Conservation (phyloP, 352 stramenopile genomes). For the Globisporangium heterothallicum region DNA sequence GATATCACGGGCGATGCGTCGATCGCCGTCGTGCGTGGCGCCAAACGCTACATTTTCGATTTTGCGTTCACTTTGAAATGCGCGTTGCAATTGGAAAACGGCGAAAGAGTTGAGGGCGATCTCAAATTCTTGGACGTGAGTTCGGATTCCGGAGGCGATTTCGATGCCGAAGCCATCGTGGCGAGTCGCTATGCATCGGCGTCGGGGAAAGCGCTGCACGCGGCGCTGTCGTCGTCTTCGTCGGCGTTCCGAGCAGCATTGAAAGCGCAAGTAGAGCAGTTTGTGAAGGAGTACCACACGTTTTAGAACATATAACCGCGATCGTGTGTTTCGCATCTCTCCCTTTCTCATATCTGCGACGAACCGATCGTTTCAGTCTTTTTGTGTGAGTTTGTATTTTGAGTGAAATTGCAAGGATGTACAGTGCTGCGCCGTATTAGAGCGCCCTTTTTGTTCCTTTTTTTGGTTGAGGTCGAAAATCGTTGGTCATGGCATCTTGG, state of each 20-base stretch:
- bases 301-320: conserved; percentile 38
- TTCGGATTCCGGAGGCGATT: conserved; percentile 65
- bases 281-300: conserved; percentile 70
- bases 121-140: conserved; percentile 82
- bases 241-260: conserved; percentile 66
- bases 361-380: too few relatives aligned
- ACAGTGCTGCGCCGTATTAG: conserved; percentile 1
- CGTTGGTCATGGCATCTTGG: too few relatives aligned
- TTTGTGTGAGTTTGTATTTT: too few relatives aligned
- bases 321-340: conserved; percentile 2
- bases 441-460: too few relatives aligned
- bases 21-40: conserved; percentile 88
- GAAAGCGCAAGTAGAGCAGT: conserved; percentile 36
- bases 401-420: too few relatives aligned
- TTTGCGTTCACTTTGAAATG: conserved; percentile 62
- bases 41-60: conserved; percentile 92
- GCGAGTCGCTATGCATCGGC: conserved; percentile 64
- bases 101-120: conserved; percentile 30
- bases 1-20: conserved; percentile 90
- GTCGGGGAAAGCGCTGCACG: conserved; percentile 63
- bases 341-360: too few relatives aligned
- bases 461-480: too few relatives aligned
- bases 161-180: conserved; percentile 69
- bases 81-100: conserved; percentile 24
- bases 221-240: conserved; percentile 35